Conservation (phyloP, 495 filamentous ascomycete genomes). For the Penicillium fimorum region DNA sequence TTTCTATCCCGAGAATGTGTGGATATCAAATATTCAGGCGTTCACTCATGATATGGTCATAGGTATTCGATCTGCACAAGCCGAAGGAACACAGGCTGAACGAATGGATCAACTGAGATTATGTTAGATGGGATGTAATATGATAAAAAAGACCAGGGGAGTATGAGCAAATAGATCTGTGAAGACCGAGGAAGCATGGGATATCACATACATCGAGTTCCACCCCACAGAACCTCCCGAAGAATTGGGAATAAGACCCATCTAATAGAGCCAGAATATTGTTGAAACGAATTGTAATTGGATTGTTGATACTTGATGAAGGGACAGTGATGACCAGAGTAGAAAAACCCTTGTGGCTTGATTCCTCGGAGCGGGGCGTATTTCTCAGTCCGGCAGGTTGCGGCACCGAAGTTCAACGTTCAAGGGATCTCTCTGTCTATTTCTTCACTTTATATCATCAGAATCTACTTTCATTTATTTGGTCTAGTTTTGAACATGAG, state of each 20-base stretch:
- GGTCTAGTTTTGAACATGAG: conserved; percentile 33
- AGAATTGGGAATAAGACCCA: not conserved
- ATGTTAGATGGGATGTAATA: not conserved
- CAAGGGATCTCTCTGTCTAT: conserved; percentile 2
- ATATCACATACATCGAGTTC: conserved; percentile 14
- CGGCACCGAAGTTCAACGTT: conserved; percentile 1
- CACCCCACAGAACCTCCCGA: conserved; percentile 8
- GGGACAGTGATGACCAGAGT: conserved; percentile 10
- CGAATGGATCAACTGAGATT: conserved; percentile 6
- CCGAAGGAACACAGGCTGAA: conserved; percentile 3
- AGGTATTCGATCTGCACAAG: conserved; percentile 7
- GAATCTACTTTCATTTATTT: conserved; percentile 6
- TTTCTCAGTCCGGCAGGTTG: conserved; percentile 30
- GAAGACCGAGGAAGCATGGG: conserved; percentile 4
- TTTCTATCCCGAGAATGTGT: conserved; percentile 8
- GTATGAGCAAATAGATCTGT: conserved; percentile 7
- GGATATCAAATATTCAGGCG: conserved; percentile 12
- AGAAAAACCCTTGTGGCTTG: conserved; percentile 21
- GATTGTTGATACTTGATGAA: conserved; percentile 12
- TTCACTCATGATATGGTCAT: conserved; percentile 5
- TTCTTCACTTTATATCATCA: conserved; percentile 7
- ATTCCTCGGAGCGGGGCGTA: conserved; percentile 28
- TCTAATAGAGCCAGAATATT: not conserved
- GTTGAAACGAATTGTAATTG: conserved; percentile 5
- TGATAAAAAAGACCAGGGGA: not conserved